Base-by-base conservation (phyloP, 371 early-diverging fungal genomes). In the Dichotomocladium elegans region DNA sequence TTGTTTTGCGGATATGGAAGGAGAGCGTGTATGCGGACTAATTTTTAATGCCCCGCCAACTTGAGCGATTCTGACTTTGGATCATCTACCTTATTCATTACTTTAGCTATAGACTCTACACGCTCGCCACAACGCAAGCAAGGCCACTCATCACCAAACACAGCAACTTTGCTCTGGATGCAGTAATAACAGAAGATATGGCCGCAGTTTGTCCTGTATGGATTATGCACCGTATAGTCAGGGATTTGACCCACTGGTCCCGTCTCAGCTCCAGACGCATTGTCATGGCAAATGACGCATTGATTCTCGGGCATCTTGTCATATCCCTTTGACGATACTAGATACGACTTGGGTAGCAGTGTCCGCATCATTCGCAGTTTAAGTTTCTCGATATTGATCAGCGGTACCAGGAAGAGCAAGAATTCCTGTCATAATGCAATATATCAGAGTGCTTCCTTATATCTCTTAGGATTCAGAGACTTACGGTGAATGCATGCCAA, bases 401-500 rank as follows among this genome's bases (percentile, higher is more conserved):
- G 68, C 4, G 95, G 94, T 51, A 93, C 77, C 25, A 94, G 63
- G 68, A 92, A 93, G 63, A 92, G 73, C 34, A 93, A 72, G 66
- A 95, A 93, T 80, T 95, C 95, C 91, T 90, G 44, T n/a, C n/a
- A n/a, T n/a, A n/a, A n/a, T n/a, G n/a, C n/a, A n/a, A n/a, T n/a
- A n/a, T n/a, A n/a, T n/a, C n/a, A n/a, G n/a, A n/a, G n/a, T n/a
- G n/a, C n/a, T 4, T 34, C 11, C 9, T 34, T 34, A 34, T 34
- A 34, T n/a, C n/a, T 34, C 2, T 35, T 28, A 45, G n/a, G n/a
- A n/a, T n/a, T n/a, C n/a, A n/a, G n/a, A 10, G 19, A 60, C 81
- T 58, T 82, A 90, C 92, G 19, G 94, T 93, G 58, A 95, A 93
- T 41, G 94, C 92, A 28, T 92, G 89, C 95, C 95, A 94, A 41